Conservation (phyloP, 2,329 filamentous ascomycete genomes). For the Calonectria pauciramosa region DNA sequence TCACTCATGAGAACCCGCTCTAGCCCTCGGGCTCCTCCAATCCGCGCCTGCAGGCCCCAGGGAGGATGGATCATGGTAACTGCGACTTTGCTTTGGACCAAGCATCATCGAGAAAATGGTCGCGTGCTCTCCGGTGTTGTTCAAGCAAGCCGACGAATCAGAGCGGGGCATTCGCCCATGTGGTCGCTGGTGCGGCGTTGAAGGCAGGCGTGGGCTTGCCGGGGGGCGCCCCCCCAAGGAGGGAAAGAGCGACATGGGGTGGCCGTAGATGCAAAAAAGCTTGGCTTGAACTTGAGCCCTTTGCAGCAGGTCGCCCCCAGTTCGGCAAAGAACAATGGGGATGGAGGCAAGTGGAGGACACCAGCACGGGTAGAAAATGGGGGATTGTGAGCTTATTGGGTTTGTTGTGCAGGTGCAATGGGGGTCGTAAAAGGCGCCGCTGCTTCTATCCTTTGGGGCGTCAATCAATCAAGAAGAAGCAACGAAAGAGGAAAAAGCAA, state of each 20-base stretch:
- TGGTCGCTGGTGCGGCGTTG: slow-evolving; percentile 47
- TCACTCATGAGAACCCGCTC: slow-evolving; percentile 39
- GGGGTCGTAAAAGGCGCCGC: background rate
- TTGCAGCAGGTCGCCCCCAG: background rate
- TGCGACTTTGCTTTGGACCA: slow-evolving; percentile 51
- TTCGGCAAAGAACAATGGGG: slow-evolving; percentile 1
- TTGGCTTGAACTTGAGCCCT: slow-evolving; percentile 35
- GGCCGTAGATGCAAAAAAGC: slow-evolving; percentile 32
- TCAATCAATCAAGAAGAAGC: background rate
- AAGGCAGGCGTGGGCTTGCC: slow-evolving; percentile 32
- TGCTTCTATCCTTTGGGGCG: background rate
- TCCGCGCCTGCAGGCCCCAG: slow-evolving; percentile 31
- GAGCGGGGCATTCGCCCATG: slow-evolving; percentile 49
- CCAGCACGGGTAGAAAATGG: background rate
- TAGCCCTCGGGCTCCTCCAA: slow-evolving; percentile 36
- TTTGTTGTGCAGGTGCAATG: background rate
- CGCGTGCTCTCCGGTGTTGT: slow-evolving; percentile 57
- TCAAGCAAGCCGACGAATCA: slow-evolving; percentile 51
- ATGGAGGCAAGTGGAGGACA: slow-evolving; percentile 5
- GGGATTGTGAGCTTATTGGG: background rate
- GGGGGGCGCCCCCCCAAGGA: slow-evolving; percentile 34
- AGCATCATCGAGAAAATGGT: slow-evolving; percentile 60
- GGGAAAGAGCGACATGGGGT: slow-evolving; percentile 20
- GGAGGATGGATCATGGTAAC: slow-evolving; percentile 26
- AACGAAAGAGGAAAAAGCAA: background rate